These are phyloP conservation scores for Ophiostoma himal-ulmi DNA, from an alignment of 2,329 filamentous ascomycete genomes.

Conservation along the genomic window DNA sequence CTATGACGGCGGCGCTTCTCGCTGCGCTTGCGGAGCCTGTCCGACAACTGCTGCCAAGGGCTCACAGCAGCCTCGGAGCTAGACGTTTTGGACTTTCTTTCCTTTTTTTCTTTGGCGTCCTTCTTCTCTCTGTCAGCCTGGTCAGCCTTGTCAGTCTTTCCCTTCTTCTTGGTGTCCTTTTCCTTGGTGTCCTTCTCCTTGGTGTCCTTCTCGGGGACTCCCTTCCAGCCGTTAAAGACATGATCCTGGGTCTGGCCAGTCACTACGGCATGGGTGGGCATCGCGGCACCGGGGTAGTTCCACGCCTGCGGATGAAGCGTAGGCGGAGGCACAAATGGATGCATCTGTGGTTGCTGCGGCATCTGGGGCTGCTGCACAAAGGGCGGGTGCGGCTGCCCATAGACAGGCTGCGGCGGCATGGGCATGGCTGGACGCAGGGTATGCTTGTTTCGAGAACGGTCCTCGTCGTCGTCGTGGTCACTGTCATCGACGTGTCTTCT, in stretches of 20 bases:
- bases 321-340: not conserved
- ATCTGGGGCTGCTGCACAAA: not conserved
- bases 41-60: conserved; percentile 14
- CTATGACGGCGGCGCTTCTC: not conserved
- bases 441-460: not conserved
- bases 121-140: not conserved
- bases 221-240: not conserved
- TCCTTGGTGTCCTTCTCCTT: not conserved
- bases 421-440: not conserved
- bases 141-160: not conserved
- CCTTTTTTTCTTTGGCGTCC: not conserved
- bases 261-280: not conserved
- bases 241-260: not conserved
- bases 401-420: not conserved
- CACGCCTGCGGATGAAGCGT: not conserved
- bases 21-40: not conserved
- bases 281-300: not conserved
- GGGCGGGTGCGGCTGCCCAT: not conserved
- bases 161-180: not conserved
- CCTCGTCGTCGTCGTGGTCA: not conserved
- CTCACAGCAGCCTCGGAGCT: not conserved
- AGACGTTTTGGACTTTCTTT: not conserved
- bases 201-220: not conserved
- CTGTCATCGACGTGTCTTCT: not conserved
- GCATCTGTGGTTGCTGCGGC: not conserved